A percentile compares a stretch with the other conserved stretches of the same genome.
Conservation (phyloP, 495 filamentous ascomycete genomes). For the Achaetomiella virescens region DNA sequence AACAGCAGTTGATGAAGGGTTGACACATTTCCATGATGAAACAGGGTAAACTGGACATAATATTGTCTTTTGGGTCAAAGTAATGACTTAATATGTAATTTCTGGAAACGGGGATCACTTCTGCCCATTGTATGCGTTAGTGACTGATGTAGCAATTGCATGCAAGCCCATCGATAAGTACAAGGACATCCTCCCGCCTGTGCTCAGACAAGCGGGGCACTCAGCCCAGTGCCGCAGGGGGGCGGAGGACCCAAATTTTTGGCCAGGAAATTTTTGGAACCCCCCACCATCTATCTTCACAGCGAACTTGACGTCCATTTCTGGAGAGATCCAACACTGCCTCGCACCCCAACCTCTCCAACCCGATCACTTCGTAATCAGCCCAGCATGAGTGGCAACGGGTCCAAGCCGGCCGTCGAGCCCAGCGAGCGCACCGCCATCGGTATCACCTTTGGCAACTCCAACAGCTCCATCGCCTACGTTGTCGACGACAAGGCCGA, state of each 20-base stretch:
- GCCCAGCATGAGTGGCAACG: constrained; percentile 32
- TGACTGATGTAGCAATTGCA: no score
- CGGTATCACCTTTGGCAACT: constrained; percentile 96
- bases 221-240: not conserved
- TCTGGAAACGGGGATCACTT: no score
- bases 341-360: not conserved
- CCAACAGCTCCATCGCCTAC: constrained; percentile 92
- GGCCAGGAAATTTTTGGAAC: constrained; percentile 16
- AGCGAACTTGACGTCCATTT: constrained; percentile 5
- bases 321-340: not conserved
- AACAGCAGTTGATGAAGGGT: no score
- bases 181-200: no score
- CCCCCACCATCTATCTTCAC: constrained; percentile 19
- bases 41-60: no score
- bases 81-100: no score
- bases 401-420: constrained; percentile 36
- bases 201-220: not conserved
- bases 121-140: no score
- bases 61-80: no score
- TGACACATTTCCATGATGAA: no score
- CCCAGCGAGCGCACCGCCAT: constrained; percentile 69
- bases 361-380: not conserved
- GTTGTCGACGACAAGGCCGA: constrained; percentile 90
- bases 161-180: no score
- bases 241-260: constrained; percentile 12